Evolutionary conservation across 495 filamentous ascomycete species (phyloP), one percentile per base, ranked within the genome.

Genomic region (Pyronema omphalodes): DNA sequence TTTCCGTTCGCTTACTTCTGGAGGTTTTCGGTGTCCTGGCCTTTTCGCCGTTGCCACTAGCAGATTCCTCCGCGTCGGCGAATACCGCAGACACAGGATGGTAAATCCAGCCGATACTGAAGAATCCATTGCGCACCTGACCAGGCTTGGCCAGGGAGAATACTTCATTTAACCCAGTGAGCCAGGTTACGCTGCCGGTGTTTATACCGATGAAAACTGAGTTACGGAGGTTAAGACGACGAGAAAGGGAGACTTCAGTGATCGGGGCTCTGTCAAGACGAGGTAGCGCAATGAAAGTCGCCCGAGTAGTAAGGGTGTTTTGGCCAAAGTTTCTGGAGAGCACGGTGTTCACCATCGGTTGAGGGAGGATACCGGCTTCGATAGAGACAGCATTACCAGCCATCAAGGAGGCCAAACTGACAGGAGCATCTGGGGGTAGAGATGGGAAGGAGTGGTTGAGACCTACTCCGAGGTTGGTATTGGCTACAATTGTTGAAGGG

Each of bases 391-490:
- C 49, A 14, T 56, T 44, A 2, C 59, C 61, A 11, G 56, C 54
- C 15, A 64, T 41, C 19, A 64, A 15, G 3, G 51, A 51, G 19
- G 54, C 52, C 14, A 62, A 18, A 11, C 53, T 59, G 9, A 51
- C 47, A 14, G 61, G 59, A 0, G 60, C 37, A 0, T 55, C 39
- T 0, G 60, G 58, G n/a, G 52, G 58, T 18, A 60, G 33, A 3
- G 50, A n/a, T 7, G 61, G 60, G 37, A 64, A 62, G 7, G 54
- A 46, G 51, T 64, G 61, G 8, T 3, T 3, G 8, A 52, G 29
- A 8, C 12, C n/a, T 19, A 34, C 4, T 35, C 23, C 12, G 19
- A 50, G 29, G 11, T 8, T 9, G 11, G 47, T 50, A 3, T 9
- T 11, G 8, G 47, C 47, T 11, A 50, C 34, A 3, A 50, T 34